Evolutionary conservation across 2,329 filamentous ascomycete genomes (phyloP), one percentile per base, ranked within the genome.

Genomic region (Aspergillus aculeatus): DNA sequence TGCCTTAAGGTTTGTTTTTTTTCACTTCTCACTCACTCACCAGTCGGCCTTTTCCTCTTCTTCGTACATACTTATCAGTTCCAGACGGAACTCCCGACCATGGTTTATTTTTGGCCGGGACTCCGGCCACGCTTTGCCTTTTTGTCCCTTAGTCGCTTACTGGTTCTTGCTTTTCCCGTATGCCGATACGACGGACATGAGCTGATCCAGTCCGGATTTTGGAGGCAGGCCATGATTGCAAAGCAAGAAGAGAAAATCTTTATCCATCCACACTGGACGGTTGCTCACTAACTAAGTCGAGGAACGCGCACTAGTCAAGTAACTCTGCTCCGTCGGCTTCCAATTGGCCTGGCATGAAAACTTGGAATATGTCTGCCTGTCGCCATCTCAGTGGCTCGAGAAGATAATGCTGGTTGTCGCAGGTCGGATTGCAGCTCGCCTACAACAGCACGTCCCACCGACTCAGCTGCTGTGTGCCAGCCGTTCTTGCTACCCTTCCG

Each of bases 311-410:
- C 41, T 16, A 47, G 32, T 16, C 11, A 16, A 35, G 5, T 35
- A 16, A 12, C 3, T 1, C 32, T 35, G 14, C 32, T 51, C 57
- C 60, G 55, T 49, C 16, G 38, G 14, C 41, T 57, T 60, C 60
- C 62, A 59, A 64, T 62, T 64, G 62, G 62, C 57, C 47, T 47
- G 38, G 12, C 32, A 51, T 38, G 57, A 32, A 51, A 23, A 52
- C 48, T 38, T 32, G 48, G 35, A 31, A 47, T 50, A 24, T 26
- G 56, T 52, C 32, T 44, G 55, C 35, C 55, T 51, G 26, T 19
- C 38, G 38, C 38, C 16, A 9, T 51, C 55, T 47, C 32, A 57
- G 29, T 52, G 14, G 21, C 21, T 26, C 24, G 23, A 21, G 19
- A 21, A 47, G 38, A n/a, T 19, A 16, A 12, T 14, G 16, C 38